These are phyloP conservation scores for Clitoria ternatea DNA, from an alignment of 306 rosid genomes.

Conservation along the genomic window DNA sequence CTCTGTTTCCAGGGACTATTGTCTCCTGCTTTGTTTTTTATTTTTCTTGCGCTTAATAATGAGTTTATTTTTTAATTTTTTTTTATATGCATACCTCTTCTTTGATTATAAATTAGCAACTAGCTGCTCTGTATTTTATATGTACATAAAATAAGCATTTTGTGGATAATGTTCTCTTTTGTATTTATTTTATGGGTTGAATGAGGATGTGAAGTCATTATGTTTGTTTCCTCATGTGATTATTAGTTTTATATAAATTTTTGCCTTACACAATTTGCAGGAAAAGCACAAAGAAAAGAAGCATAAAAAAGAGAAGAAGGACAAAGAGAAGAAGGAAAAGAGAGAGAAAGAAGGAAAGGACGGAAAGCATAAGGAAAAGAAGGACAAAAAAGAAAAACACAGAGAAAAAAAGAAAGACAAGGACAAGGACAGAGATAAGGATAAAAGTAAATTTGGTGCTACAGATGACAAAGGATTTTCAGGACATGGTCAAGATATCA, in stretches of 20 bases:
- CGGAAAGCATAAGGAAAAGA: constrained; percentile 60
- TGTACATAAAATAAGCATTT: neutral
- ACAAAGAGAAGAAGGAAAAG: constrained; percentile 62
- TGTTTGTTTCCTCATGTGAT: neutral
- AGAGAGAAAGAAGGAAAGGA: constrained; percentile 60
- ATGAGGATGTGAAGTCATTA: neutral
- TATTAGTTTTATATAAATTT: neutral
- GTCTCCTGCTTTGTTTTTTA: neutral
- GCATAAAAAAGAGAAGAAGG: constrained; percentile 67
- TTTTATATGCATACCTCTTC: neutral
- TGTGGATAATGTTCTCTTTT: neutral
- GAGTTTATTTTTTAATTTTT: neutral
- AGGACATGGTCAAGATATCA: constrained; percentile 30
- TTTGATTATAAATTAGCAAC: neutral
- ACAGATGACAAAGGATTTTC: constrained; percentile 45
- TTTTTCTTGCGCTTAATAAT: neutral
- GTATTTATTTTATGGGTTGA: neutral
- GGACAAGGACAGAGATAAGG: constrained; percentile 34
- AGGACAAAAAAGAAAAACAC: constrained; percentile 62
- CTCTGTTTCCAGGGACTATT: neutral
- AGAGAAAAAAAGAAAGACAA: constrained; percentile 57
- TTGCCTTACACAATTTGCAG: constrained; percentile 32
- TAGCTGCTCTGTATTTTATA: neutral
- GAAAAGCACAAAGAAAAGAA: constrained; percentile 67
- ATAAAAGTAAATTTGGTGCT: constrained; percentile 40